Evolutionary conservation across 352 stramenopile species (phyloP).

Genomic region (Globisporangium megalacanthum): DNA sequence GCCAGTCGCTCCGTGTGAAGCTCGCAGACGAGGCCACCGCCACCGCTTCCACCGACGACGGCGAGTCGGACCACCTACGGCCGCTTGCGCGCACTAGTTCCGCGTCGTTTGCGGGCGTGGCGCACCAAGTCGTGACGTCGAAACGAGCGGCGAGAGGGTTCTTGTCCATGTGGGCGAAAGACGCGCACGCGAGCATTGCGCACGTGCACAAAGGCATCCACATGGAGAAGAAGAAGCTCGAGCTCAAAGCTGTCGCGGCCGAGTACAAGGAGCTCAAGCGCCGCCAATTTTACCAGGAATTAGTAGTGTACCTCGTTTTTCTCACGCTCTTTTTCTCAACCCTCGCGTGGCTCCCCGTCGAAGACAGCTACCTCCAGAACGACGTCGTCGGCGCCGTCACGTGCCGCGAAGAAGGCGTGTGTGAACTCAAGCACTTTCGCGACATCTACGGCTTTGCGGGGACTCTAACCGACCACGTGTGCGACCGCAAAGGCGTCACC

Average conservation of each 20-base stretch:
- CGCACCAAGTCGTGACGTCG: slow-evolving; percentile 67
- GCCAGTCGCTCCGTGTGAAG: slow-evolving; percentile 22
- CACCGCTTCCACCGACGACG: slow-evolving; percentile 1
- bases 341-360: slow-evolving; percentile 69
- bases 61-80: background rate
- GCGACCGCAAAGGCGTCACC: slow-evolving; percentile 41
- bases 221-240: slow-evolving; percentile 89
- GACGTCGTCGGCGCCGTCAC: slow-evolving; percentile 74
- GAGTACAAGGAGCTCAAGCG: slow-evolving; percentile 89
- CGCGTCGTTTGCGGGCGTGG: slow-evolving; percentile 63
- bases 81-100: slow-evolving; percentile 19
- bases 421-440: slow-evolving; percentile 64
- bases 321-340: slow-evolving; percentile 73
- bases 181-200: slow-evolving; percentile 24
- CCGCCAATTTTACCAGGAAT: slow-evolving; percentile 84
- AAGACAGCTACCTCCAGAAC: slow-evolving; percentile 83
- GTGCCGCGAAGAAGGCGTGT: slow-evolving; percentile 75
- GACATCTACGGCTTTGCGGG: slow-evolving; percentile 78
- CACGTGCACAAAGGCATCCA: slow-evolving; percentile 81
- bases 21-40: slow-evolving; percentile 4
- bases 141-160: slow-evolving; percentile 67
- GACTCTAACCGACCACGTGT: slow-evolving; percentile 48
- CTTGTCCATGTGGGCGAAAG: slow-evolving; percentile 68
- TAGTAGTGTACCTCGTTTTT: slow-evolving; percentile 82
- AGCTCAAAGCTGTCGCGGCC: slow-evolving; percentile 59